Conservation (phyloP, 2,329 filamentous ascomycete genomes). For the Fusarium sterilihyphosum region DNA sequence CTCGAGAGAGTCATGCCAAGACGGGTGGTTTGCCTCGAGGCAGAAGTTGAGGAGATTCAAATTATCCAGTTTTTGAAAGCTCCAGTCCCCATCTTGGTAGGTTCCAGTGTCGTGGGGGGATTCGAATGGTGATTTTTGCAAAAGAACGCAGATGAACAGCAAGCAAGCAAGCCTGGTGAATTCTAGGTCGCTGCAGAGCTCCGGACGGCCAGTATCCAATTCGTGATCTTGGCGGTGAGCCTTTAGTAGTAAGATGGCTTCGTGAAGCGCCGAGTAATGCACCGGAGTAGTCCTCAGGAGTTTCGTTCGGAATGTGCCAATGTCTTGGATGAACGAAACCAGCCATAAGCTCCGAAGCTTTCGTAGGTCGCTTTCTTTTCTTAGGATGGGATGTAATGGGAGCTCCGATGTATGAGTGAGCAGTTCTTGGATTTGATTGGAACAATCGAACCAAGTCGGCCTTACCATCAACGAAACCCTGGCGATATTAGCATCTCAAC, state of each 20-base stretch:
- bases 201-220: neutral
- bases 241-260: conserved; percentile 1
- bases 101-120: neutral
- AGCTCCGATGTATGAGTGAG: neutral
- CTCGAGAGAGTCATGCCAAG: neutral
- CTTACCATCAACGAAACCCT: conserved; percentile 2
- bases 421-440: conserved; percentile 5
- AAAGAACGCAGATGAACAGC: neutral
- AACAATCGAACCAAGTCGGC: conserved; percentile 10
- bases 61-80: neutral
- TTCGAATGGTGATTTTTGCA: neutral
- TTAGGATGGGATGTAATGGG: neutral
- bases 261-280: neutral
- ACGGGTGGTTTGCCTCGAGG: neutral
- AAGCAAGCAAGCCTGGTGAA: neutral
- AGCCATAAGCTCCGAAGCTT: conserved; percentile 1
- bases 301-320: neutral
- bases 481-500: neutral
- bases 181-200: neutral
- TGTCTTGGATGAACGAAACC: neutral
- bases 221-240: neutral
- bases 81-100: neutral
- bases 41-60: neutral
- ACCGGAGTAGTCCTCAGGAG: neutral
- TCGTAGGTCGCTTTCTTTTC: neutral